A percentile compares a stretch with the other conserved stretches of the same genome.
Evolutionary conservation across 2,329 filamentous ascomycete genomes (phyloP).

Genomic region (Aspergillus costaricaensis): DNA sequence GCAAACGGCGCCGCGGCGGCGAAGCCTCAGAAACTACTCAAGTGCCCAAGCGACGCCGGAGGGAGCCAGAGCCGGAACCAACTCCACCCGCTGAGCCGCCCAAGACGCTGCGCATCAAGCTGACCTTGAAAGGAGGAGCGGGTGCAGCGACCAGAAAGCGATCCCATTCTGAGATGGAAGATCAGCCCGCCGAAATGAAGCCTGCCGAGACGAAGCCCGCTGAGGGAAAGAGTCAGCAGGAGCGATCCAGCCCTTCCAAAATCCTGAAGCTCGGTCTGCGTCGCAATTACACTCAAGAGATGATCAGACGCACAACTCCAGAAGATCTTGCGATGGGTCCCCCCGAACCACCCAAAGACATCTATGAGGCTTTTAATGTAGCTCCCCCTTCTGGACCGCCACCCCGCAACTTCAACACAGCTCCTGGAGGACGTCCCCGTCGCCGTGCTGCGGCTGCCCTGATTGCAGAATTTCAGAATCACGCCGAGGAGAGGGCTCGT

Average conservation of each 20-base stretch:
- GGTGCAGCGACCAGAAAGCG: conserved; percentile 18
- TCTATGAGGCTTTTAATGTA: background rate
- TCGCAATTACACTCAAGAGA: background rate
- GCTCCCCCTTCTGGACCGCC: background rate
- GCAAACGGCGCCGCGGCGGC: conserved; percentile 21
- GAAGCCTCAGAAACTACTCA: conserved; percentile 8
- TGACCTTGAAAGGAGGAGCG: conserved; percentile 15
- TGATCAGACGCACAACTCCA: background rate
- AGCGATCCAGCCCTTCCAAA: conserved; percentile 3
- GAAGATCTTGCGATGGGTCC: too few species aligned
- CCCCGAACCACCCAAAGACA: background rate
- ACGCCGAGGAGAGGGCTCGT: conserved; percentile 23
- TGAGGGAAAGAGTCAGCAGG: background rate
- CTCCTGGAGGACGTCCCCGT: conserved; percentile 25
- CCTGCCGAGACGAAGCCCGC: too few species aligned
- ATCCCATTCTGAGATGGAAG: conserved; percentile 18
- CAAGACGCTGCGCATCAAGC: conserved; percentile 18
- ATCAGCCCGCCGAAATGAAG: background rate
- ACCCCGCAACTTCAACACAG: conserved; percentile 6
- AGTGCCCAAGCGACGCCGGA: conserved; percentile 19
- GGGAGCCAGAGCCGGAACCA: conserved; percentile 4
- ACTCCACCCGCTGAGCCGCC: conserved; percentile 2
- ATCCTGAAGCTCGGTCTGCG: conserved; percentile 1
- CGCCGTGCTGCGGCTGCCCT: conserved; percentile 25
- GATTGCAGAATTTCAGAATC: conserved; percentile 22